Evolutionary conservation across 1,284 basidiomycete species (phyloP).

Genomic region (Pterula multifida): DNA sequence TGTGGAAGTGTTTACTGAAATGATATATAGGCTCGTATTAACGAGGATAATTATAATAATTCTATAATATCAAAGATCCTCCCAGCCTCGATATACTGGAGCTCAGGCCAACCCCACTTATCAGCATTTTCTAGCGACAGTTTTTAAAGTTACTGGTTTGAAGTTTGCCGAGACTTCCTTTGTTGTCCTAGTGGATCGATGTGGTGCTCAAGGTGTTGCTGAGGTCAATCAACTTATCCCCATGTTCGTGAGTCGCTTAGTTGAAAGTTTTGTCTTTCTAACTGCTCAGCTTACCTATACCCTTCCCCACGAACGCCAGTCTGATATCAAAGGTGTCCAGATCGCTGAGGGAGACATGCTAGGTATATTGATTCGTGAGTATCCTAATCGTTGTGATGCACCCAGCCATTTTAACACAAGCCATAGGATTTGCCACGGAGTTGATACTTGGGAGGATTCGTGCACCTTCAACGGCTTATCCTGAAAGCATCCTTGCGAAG

Average conservation of each 20-base stretch:
- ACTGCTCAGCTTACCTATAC: too few species aligned
- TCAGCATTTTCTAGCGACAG: conserved; percentile 36
- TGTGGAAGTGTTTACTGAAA: conserved; percentile 19
- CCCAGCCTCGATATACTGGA: conserved; percentile 19
- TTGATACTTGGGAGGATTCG: conserved; percentile 31
- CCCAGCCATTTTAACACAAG: neutral
- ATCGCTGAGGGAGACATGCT: conserved; percentile 45
- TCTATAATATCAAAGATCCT: too few species aligned
- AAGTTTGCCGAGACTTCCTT: conserved; percentile 34
- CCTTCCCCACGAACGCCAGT: neutral
- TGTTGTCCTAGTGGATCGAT: conserved; percentile 36
- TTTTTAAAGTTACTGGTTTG: conserved; percentile 35
- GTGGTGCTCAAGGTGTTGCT: conserved; percentile 44
- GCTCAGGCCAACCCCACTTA: conserved; percentile 27
- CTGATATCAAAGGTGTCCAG: conserved; percentile 14
- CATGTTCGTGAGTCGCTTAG: conserved; percentile 27
- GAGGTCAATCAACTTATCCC: conserved; percentile 40
- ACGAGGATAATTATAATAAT: too few species aligned
- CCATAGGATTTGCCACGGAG: conserved; percentile 20
- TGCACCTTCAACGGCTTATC: conserved; percentile 26
- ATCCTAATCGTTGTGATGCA: neutral
- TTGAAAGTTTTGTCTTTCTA: too few species aligned
- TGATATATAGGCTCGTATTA: conserved; percentile 31
- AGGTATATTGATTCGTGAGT: conserved; percentile 36
- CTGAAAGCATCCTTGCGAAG: conserved; percentile 29